Evolutionary conservation across 495 filamentous ascomycete genomes (phyloP).

Genomic region (Aspergillus panamensis): DNA sequence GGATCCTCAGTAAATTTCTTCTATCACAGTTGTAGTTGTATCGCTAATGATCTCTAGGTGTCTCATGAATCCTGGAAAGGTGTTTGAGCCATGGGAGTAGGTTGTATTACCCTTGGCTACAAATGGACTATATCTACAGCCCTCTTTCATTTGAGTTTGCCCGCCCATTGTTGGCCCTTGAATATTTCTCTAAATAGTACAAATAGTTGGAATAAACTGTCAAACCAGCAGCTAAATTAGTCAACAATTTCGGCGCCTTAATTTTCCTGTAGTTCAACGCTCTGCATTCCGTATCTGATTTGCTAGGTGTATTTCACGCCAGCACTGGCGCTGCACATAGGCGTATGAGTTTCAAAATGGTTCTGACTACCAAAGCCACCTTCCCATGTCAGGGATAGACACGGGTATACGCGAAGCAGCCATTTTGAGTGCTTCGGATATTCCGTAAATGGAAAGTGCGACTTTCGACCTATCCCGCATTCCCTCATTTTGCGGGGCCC

Average conservation of each 20-base stretch:
- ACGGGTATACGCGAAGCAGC: background rate
- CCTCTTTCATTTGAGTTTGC: background rate
- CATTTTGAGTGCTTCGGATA: background rate
- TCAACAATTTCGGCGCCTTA: background rate
- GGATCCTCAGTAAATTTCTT: conserved; percentile 54
- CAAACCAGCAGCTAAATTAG: no score
- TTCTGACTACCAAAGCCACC: background rate
- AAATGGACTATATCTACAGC: background rate
- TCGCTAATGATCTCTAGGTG: conserved; percentile 34
- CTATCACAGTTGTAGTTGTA: background rate
- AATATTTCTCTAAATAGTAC: background rate
- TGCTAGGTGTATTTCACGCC: background rate
- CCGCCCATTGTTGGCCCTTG: background rate
- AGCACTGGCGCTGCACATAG: no score
- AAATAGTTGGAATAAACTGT: no score
- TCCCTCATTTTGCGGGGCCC: background rate
- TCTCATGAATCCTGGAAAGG: conserved; percentile 86
- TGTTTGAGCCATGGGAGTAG: conserved; percentile 7
- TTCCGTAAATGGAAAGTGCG: background rate
- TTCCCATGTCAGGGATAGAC: background rate
- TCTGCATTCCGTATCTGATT: background rate
- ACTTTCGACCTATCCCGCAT: background rate
- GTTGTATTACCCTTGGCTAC: background rate
- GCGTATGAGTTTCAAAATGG: background rate
- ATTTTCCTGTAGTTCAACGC: background rate